These are phyloP conservation scores for Myriosclerotinia scirpicola DNA, from an alignment of 2,329 filamentous ascomycete species.

Conservation along the genomic window DNA sequence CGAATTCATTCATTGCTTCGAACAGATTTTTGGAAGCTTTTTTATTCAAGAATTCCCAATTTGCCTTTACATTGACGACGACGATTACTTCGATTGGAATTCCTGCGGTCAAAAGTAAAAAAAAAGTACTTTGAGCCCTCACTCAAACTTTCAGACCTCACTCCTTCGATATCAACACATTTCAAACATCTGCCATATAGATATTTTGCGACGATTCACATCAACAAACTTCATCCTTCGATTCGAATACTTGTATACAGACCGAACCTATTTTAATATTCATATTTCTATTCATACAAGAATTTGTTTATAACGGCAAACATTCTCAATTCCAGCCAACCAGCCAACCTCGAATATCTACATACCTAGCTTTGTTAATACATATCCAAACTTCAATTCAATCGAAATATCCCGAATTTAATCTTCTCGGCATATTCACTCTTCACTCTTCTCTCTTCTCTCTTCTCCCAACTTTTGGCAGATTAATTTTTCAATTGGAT, in stretches of 20 bases:
- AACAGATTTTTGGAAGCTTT: background rate
- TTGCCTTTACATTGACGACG: constrained; percentile 6
- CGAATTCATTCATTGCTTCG: constrained; percentile 13
- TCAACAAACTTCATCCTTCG: constrained; percentile 18
- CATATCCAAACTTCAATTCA: constrained; percentile 17
- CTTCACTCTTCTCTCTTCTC: background rate
- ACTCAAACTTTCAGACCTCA: constrained; percentile 7
- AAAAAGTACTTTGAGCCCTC: background rate
- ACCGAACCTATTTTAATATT: constrained; percentile 19
- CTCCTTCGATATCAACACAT: constrained; percentile 15
- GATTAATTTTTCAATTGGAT: constrained; percentile 27
- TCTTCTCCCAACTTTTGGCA: constrained; percentile 18
- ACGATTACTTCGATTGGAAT: background rate
- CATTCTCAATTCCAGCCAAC: constrained; percentile 24
- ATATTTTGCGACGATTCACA: constrained; percentile 20
- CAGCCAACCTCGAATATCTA: constrained; percentile 22
- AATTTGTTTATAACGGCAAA: constrained; percentile 22
- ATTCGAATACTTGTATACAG: constrained; percentile 24
- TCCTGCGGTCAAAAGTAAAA: background rate
- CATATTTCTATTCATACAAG: constrained; percentile 16
- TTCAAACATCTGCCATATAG: constrained; percentile 8
- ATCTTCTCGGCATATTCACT: constrained; percentile 9
- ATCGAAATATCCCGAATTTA: constrained; percentile 11
- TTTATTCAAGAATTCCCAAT: background rate
- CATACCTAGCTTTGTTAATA: constrained; percentile 24